Conservation (phyloP, 441 rosid species). For the Adansonia rubrostipa region DNA sequence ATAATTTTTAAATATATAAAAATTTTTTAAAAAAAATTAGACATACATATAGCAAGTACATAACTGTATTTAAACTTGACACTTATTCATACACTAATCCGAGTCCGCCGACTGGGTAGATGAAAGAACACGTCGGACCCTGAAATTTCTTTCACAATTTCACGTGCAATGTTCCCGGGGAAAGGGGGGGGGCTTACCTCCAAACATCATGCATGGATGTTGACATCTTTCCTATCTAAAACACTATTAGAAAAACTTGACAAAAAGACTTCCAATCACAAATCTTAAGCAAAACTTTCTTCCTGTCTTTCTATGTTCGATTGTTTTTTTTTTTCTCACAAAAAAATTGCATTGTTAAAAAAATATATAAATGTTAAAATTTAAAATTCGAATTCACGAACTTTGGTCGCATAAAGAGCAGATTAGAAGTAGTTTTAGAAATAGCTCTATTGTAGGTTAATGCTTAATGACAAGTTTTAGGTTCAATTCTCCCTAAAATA, state of each 20-base stretch:
- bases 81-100: too few species aligned
- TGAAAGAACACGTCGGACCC: not conserved
- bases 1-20: too few species aligned
- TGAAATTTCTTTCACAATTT: not conserved
- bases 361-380: not conserved
- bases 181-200: not conserved
- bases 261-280: not conserved
- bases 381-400: not conserved
- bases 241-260: not conserved
- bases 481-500: not conserved
- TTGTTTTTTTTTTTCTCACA: not conserved
- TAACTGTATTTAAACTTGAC: too few species aligned
- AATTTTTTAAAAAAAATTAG: too few species aligned
- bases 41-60: too few species aligned
- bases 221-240: conserved; percentile 8
- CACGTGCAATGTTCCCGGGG: conserved; percentile 21
- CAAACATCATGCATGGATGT: not conserved
- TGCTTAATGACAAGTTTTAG: not conserved
- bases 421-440: too few species aligned
- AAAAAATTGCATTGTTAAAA: too few species aligned
- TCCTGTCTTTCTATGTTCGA: not conserved
- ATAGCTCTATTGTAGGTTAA: too few species aligned
- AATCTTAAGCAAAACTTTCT: not conserved
- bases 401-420: not conserved
- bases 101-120: not conserved